These are phyloP conservation scores for Apiospora phragmitis DNA, from an alignment of 2,329 filamentous ascomycete species.

Conservation along the genomic window DNA sequence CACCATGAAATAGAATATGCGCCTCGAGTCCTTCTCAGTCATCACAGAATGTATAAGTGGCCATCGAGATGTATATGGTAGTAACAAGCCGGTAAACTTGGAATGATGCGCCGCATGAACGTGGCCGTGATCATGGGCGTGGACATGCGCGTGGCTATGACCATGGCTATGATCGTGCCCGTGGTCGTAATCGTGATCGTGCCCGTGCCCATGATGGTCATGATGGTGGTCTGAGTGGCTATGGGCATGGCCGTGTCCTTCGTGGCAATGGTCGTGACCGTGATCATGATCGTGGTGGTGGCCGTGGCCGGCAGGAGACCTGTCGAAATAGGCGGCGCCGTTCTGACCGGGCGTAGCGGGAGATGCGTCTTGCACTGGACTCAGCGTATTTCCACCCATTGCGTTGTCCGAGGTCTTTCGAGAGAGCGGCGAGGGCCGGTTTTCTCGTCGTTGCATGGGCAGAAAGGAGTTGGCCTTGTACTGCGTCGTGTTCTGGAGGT, in stretches of 20 bases:
- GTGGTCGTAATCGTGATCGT: conserved; percentile 19
- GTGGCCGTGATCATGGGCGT: conserved; percentile 16
- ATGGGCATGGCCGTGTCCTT: conserved; percentile 23
- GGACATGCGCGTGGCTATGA: conserved; percentile 18
- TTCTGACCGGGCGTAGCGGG: conserved; percentile 14
- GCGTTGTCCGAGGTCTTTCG: conserved; percentile 26
- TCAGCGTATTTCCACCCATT: conserved; percentile 11
- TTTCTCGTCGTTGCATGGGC: conserved; percentile 34
- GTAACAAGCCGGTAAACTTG: conserved; percentile 68
- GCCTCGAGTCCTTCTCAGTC: conserved; percentile 85
- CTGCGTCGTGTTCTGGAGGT: conserved; percentile 27
- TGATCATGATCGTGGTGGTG: conserved; percentile 27
- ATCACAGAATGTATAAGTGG: conserved; percentile 85
- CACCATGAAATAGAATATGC: conserved; percentile 97
- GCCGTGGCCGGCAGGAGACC: conserved; percentile 16
- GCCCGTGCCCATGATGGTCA: conserved; percentile 26
- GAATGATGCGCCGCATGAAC: conserved; percentile 55
- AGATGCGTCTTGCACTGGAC: conserved; percentile 21
- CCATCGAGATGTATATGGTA: conserved; percentile 68
- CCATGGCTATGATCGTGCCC: conserved; percentile 23
- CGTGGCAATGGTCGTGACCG: conserved; percentile 24
- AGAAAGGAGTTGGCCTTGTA: conserved; percentile 35
- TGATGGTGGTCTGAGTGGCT: conserved; percentile 26
- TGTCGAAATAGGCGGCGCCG: conserved; percentile 19
- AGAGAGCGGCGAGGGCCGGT: conserved; percentile 33